phyloP scores from a whole-genome alignment of 495 filamentous ascomycete genomes.

The Haplographium delicatum region DNA sequence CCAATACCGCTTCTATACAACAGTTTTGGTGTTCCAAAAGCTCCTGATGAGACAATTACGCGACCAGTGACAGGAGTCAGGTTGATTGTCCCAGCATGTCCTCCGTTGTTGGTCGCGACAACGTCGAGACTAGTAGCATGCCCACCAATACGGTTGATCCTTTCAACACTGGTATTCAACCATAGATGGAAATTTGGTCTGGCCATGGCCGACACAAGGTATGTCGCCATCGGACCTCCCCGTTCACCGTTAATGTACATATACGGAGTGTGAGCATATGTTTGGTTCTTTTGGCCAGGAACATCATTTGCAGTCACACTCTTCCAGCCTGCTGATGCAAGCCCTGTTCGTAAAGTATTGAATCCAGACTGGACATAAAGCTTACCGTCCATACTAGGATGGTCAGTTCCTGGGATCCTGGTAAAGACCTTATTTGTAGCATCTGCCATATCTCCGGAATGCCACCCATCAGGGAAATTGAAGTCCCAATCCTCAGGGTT shows the following conservation, averaged over 20 bases:
- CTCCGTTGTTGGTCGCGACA: constrained; percentile 47
- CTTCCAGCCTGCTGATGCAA: constrained; percentile 55
- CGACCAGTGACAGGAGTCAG: constrained; percentile 55
- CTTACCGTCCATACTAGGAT: constrained; percentile 62
- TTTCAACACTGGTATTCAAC: constrained; percentile 58
- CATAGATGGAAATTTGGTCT: constrained; percentile 63
- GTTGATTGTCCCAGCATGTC: constrained; percentile 53
- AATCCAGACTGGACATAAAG: constrained; percentile 65
- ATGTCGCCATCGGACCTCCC: constrained; percentile 68
- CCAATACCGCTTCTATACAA: constrained; percentile 64
- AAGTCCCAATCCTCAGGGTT: constrained; percentile 57
- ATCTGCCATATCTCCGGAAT: constrained; percentile 52
- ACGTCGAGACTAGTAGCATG: constrained; percentile 65
- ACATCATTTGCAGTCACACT: constrained; percentile 54
- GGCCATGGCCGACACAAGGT: constrained; percentile 57
- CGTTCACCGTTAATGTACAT: constrained; percentile 64
- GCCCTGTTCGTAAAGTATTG: constrained; percentile 45
- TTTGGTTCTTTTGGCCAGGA: constrained; percentile 61
- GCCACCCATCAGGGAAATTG: constrained; percentile 71
- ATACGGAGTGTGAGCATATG: constrained; percentile 60
- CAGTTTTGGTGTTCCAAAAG: constrained; percentile 70
- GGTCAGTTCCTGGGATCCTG: constrained; percentile 64
- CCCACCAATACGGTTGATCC: constrained; percentile 56
- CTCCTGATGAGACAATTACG: constrained; percentile 64
- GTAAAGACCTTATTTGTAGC: constrained; percentile 57